Conservation (phyloP, 2,329 filamentous ascomycete species). For the Acarospora socialis region DNA sequence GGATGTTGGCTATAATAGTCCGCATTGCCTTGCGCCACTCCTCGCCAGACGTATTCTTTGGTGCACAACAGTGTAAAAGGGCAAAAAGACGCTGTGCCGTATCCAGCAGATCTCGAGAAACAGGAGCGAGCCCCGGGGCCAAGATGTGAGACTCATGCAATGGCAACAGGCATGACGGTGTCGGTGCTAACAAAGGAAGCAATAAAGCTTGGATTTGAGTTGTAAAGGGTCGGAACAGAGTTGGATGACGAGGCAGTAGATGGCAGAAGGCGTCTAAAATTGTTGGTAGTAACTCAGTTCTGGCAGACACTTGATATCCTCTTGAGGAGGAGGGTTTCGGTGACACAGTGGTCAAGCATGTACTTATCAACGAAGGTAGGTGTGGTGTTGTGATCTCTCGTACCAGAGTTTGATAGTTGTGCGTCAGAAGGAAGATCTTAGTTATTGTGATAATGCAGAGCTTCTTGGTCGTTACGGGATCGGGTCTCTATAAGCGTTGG, state of each 20-base stretch:
- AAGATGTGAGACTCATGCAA: no score
- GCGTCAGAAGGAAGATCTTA: slow-evolving; percentile 70
- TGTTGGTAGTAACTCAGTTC: slow-evolving; percentile 45
- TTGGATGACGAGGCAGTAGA: slow-evolving; percentile 66
- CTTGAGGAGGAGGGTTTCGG: slow-evolving; percentile 17
- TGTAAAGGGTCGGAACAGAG: slow-evolving; percentile 64
- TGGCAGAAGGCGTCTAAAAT: slow-evolving; percentile 57
- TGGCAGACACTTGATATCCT: slow-evolving; percentile 1
- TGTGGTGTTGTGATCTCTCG: slow-evolving; percentile 80
- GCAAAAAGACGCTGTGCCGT: slow-evolving; percentile 52
- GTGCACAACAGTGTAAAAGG: slow-evolving; percentile 63
- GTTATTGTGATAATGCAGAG: slow-evolving; percentile 63
- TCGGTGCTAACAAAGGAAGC: slow-evolving; percentile 48
- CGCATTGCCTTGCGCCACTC: slow-evolving; percentile 63
- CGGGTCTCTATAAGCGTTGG: slow-evolving; percentile 53
- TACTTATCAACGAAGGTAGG: slow-evolving; percentile 57
- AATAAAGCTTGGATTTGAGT: slow-evolving; percentile 51
- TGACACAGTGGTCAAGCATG: slow-evolving; percentile 52
- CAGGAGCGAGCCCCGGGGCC: slow-evolving; percentile 25
- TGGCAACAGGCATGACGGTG: slow-evolving; percentile 35
- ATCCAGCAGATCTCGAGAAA: slow-evolving; percentile 39
- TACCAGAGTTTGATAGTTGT: slow-evolving; percentile 67
- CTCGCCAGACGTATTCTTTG: slow-evolving; percentile 60
- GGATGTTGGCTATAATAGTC: slow-evolving; percentile 47
- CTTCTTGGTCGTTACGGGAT: slow-evolving; percentile 60